phyloP scores from a whole-genome alignment of 225 moss, liverwort and hornwort genomes.

The Pseudoscleropodium purum region DNA sequence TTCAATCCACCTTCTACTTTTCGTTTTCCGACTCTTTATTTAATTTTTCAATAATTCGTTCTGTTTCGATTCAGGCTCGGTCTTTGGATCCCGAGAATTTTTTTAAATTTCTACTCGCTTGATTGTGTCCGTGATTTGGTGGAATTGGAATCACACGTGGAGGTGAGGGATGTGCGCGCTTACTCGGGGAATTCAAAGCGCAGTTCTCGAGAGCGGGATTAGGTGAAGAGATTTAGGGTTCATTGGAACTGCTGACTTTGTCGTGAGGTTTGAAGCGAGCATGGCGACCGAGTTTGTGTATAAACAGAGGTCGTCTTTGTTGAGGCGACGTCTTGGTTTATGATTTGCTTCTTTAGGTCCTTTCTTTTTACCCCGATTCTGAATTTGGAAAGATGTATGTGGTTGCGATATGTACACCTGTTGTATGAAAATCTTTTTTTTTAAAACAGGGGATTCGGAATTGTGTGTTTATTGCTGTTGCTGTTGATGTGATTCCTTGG shows the following conservation, averaged over 20 bases:
- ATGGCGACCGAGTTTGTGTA: neutral
- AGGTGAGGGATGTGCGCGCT: neutral
- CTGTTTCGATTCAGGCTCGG: neutral
- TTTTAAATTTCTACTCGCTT: neutral
- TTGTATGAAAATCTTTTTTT: neutral
- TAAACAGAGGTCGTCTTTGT: neutral
- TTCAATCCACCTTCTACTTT: neutral
- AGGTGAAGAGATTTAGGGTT: neutral
- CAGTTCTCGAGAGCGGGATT: neutral
- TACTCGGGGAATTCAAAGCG: neutral
- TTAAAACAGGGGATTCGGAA: neutral
- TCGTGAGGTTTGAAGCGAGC: neutral
- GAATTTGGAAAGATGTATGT: neutral
- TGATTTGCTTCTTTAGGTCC: neutral
- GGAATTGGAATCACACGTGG: neutral
- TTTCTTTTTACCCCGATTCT: neutral
- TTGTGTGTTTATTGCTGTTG: neutral
- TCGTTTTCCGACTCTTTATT: too few species aligned
- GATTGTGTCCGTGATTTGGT: neutral
- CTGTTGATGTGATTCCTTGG: neutral
- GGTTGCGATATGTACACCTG: neutral
- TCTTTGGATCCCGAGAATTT: neutral
- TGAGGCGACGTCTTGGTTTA: neutral
- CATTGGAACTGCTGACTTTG: neutral
- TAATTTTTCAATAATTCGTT: neutral